These are phyloP conservation scores for Knoxdaviesia capensis DNA, from an alignment of 2,329 filamentous ascomycete species.

Conservation along the genomic window DNA sequence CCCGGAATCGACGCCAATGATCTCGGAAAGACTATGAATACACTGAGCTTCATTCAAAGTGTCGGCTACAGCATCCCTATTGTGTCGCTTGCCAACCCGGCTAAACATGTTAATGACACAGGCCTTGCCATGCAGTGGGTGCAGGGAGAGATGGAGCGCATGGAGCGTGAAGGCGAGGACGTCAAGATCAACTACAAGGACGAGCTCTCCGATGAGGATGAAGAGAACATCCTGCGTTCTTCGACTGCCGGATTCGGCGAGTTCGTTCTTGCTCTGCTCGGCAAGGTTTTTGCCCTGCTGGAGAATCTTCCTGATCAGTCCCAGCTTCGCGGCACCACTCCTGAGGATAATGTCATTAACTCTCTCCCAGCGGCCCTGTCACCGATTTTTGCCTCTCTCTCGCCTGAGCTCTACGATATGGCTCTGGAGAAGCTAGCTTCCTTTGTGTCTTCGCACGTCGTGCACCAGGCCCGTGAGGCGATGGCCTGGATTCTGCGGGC, in stretches of 20 bases:
- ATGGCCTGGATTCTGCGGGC: conserved; percentile 98
- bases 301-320: conserved; percentile 90
- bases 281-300: conserved; percentile 83
- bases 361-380: conserved; percentile 81
- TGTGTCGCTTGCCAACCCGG: conserved; percentile 37
- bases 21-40: conserved; percentile 87
- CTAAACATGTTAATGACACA: conserved; percentile 36
- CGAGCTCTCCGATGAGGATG: conserved; percentile 68
- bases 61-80: conserved; percentile 95
- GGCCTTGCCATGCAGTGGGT: conserved; percentile 82
- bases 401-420: conserved; percentile 81
- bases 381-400: conserved; percentile 75
- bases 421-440: conserved; percentile 79
- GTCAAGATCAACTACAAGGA: conserved; percentile 69
- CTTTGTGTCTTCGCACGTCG: conserved; percentile 84
- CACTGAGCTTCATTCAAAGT: conserved; percentile 83
- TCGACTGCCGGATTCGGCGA: conserved; percentile 89
- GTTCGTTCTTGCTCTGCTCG: conserved; percentile 76
- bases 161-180: conserved; percentile 73
- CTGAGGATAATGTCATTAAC: conserved; percentile 94
- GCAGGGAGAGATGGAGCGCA: conserved; percentile 77
- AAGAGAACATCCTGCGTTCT: conserved; percentile 73
- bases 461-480: conserved; percentile 88
- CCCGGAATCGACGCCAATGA: conserved; percentile 97
- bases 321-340: conserved; percentile 70